These are phyloP conservation scores for Evernia prunastri DNA, from an alignment of 495 filamentous ascomycete genomes.

Conservation along the genomic window DNA sequence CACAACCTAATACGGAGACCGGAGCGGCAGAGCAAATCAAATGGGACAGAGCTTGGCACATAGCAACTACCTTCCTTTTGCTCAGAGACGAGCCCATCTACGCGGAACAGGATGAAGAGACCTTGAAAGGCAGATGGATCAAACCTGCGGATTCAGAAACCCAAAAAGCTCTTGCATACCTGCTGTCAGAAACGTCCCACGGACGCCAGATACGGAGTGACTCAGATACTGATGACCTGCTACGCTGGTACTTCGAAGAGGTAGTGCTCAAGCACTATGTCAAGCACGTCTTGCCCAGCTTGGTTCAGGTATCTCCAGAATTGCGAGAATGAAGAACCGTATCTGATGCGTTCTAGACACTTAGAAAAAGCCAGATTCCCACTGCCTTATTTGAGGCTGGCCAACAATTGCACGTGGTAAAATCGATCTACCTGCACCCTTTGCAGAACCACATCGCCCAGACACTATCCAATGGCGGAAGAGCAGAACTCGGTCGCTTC, in stretches of 20 bases:
- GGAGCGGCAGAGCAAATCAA: slow-evolving; percentile 45
- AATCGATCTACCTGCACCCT: slow-evolving; percentile 43
- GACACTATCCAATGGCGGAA: slow-evolving; percentile 28
- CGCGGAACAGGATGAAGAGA: slow-evolving; percentile 14
- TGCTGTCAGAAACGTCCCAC: slow-evolving; percentile 15
- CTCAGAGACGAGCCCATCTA: slow-evolving; percentile 40
- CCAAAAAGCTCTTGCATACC: slow-evolving; percentile 20
- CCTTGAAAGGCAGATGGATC: slow-evolving; percentile 25
- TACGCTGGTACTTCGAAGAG: slow-evolving; percentile 50
- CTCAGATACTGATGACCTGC: slow-evolving; percentile 31
- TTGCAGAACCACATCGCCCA: slow-evolving; percentile 39
- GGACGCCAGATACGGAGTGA: slow-evolving; percentile 19
- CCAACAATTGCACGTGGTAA: slow-evolving; percentile 38
- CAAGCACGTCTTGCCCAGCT: slow-evolving; percentile 34
- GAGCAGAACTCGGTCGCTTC: slow-evolving; percentile 44
- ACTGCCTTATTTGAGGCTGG: slow-evolving; percentile 38
- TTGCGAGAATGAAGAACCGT: not conserved
- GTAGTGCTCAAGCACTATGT: slow-evolving; percentile 48
- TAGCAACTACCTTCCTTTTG: slow-evolving; percentile 55
- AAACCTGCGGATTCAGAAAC: slow-evolving; percentile 19
- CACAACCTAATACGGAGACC: slow-evolving; percentile 22
- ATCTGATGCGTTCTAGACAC: slow-evolving; percentile 31
- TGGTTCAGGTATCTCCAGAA: slow-evolving; percentile 34
- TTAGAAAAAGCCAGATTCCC: slow-evolving; percentile 27
- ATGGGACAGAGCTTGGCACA: slow-evolving; percentile 65